These are phyloP conservation scores for Moesziomyces antarcticus DNA, from an alignment of 1,284 basidiomycete genomes.

Conservation along the genomic window DNA sequence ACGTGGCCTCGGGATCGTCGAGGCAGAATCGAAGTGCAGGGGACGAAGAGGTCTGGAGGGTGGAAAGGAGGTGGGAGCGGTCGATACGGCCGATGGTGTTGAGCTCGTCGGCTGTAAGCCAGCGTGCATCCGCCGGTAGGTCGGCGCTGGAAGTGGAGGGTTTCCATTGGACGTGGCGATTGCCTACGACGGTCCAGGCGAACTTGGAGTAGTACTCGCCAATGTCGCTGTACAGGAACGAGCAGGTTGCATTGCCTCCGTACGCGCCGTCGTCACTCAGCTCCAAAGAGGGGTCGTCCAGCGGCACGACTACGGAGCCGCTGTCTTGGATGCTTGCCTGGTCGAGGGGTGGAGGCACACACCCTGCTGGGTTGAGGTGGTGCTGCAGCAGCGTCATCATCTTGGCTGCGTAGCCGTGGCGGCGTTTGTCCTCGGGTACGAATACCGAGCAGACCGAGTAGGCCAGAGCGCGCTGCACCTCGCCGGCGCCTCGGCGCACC, in stretches of 20 bases:
- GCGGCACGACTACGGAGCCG: conserved; percentile 1
- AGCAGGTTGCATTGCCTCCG: conserved; percentile 70
- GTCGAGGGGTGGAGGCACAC: conserved; percentile 4
- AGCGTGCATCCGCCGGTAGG: conserved; percentile 13
- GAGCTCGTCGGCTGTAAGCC: conserved; percentile 24
- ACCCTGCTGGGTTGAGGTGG: conserved; percentile 66
- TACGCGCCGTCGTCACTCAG: conserved; percentile 62
- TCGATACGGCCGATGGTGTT: conserved; percentile 22
- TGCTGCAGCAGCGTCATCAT: conserved; percentile 74
- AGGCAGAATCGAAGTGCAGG: conserved; percentile 26
- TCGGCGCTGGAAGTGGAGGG: not conserved
- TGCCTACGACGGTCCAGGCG: conserved; percentile 65
- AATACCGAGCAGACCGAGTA: conserved; percentile 68
- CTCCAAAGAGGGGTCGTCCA: conserved; percentile 4
- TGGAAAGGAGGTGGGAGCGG: conserved; percentile 24
- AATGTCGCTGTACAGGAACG: conserved; percentile 76
- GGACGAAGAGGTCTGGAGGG: conserved; percentile 3
- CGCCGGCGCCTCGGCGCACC: conserved; percentile 7
- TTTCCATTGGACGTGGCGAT: conserved; percentile 40
- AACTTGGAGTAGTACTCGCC: conserved; percentile 73
- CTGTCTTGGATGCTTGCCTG: conserved; percentile 2
- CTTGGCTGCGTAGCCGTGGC: conserved; percentile 72
- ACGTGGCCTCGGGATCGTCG: conserved; percentile 40
- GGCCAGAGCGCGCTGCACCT: conserved; percentile 21
- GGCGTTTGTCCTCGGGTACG: conserved; percentile 70